Base-by-base conservation (phyloP, 169 alveolate genomes). In the Theileria orientalis region DNA sequence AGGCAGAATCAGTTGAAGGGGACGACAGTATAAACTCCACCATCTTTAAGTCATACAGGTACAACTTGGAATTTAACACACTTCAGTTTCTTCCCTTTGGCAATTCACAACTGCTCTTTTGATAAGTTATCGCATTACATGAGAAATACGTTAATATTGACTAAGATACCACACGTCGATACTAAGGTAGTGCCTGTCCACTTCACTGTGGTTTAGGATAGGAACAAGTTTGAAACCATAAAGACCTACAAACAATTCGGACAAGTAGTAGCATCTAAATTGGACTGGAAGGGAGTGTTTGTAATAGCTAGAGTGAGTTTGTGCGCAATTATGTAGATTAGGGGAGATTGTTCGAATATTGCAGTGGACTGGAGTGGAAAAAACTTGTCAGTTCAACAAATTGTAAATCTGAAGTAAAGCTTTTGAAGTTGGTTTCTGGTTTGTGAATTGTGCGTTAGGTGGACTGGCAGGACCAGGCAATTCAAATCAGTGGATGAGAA, bases 271-370 rank as follows among this genome's bases (percentile, higher is more conserved):
- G 54, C 74, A 0, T 82, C 89, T 1, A 42, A 83, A 69, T 82
- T 86, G 2, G 89, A 82, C 29, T 82, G 84, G 84, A 74, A 67
- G 25, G 85, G 85, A 25, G 89, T 82, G 6, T 82, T 60, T 64
- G 89, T 70, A 13, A 73, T 82, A 2, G 33, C 82, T 19, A 64
- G 76, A 41, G 87, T 78, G 19, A 14, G 73, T 7, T 8, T 16
- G 0, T 6, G 27, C 21, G 33, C 37, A 11, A n/a, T 25, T 19
- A 19, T 2, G 35, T 13, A n/a, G 2, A 6, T 70, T 63, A 78
- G 87, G 80, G 84, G 13, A 30, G 54, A 11, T 67, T 59, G 2
- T 82, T 82, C 33, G 89, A 82, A 35, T 57, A 64, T 44, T 74
- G 16, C 46, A 67, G 73, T 32, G 84, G 89, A 2, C 84, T 82